These are phyloP conservation scores for Scedosporium dehoogii DNA, from an alignment of 2,329 filamentous ascomycete genomes.

Conservation along the genomic window DNA sequence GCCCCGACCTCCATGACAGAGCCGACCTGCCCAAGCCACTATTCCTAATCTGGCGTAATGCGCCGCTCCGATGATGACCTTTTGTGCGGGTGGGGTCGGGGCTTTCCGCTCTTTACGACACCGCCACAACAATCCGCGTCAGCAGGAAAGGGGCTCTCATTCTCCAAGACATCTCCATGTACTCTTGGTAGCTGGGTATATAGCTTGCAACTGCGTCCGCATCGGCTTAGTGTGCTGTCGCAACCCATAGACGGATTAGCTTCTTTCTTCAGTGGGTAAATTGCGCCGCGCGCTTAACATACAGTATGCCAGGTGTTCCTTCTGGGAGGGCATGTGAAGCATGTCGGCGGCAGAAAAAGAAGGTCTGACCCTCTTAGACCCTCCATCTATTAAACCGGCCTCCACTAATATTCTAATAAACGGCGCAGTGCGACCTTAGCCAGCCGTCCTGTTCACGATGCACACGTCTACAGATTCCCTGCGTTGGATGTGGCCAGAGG, in stretches of 20 bases:
- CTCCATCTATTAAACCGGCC: neutral
- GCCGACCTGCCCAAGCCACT: too few species aligned
- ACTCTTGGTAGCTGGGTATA: too few species aligned
- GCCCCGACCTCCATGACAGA: too few species aligned
- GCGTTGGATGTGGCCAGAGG: slow-evolving; percentile 33
- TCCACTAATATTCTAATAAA: neutral
- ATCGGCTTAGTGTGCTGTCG: too few species aligned
- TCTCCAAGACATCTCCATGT: neutral
- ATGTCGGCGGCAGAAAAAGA: slow-evolving; percentile 43
- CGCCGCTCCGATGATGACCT: neutral
- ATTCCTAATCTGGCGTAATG: neutral
- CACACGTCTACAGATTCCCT: slow-evolving; percentile 30
- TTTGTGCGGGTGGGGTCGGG: neutral
- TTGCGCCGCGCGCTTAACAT: neutral
- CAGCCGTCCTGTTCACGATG: slow-evolving; percentile 35
- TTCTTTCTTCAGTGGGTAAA: neutral
- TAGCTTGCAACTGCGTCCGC: too few species aligned
- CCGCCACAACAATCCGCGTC: neutral
- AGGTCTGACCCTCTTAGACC: slow-evolving; percentile 22
- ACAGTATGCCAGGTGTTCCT: slow-evolving; percentile 40
- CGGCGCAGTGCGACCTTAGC: slow-evolving; percentile 33
- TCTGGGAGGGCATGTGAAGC: slow-evolving; percentile 38
- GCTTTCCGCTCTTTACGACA: neutral
- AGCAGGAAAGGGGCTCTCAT: neutral
- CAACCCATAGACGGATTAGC: neutral